Evolutionary conservation across 2,329 filamentous ascomycete species (phyloP), one percentile per base, ranked within the genome.

Genomic region (Ophiostoma himal-ulmi): DNA sequence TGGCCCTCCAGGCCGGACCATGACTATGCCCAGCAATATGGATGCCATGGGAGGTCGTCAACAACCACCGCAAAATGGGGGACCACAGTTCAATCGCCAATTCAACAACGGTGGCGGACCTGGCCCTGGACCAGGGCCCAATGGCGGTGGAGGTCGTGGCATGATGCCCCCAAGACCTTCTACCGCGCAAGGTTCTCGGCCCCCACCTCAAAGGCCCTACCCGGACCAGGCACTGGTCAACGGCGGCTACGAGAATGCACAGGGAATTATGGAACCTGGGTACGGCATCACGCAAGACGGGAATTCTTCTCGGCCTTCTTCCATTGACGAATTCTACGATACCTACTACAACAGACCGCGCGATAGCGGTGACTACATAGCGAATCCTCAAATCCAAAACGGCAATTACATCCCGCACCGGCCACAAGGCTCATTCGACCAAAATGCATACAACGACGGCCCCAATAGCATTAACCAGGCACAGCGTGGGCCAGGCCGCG

Each of bases 11-110:
- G 76, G 79, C n/a, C 81, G 87, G 74, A 89, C 86, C 71, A 86
- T 84, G 83, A 89, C 88, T 5, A 86, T 88, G 85, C 86, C 87
- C 1, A 66, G n/a, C 3, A 77, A 81, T 3, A 82, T 84, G 70
- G 81, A 83, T 13, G 52, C 52, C 52, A 57, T 26, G 52, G 52
- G 52, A 22, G 52, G 52, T 22, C 52, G 57, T 7, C 57, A 62
- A 26, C 57, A 17, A 62, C 57, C 57, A 62, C 77, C 78, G 22
- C 52, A 57, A 8, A 78, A 80, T 74, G 78, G 81, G 44, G 78
- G 81, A 44, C 76, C 73, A 14, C 77, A 76, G 26, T 34, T n/a
- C 3, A 37, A 36, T 60, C 75, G 77, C 41, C 80, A 77, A 82
- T 52, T 41, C 7, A 60, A 69, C 36, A 83, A 83, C 67, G 82